Percentiles rank a stretch among this genome's conserved stretches.
Evolutionary conservation across 2,329 filamentous ascomycete species (phyloP).

Genomic region (Phaeomoniella chlamydospora): DNA sequence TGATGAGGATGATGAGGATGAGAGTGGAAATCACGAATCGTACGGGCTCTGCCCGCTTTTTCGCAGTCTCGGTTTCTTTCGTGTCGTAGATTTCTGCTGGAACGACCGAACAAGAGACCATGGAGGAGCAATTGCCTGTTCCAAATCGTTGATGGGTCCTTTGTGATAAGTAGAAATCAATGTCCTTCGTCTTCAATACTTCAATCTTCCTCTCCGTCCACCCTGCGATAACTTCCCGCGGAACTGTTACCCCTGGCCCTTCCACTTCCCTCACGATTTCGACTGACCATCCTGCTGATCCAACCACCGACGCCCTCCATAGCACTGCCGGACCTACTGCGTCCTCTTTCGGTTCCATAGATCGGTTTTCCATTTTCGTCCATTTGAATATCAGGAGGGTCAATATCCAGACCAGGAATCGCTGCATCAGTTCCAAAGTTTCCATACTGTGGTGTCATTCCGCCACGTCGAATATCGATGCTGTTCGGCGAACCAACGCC

Average conservation of each 20-base stretch:
- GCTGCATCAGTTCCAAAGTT: constrained; percentile 46
- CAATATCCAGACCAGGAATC: constrained; percentile 70
- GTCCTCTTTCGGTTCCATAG: constrained; percentile 16
- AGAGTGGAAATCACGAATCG: no score
- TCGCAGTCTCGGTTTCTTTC: no score
- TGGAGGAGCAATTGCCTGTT: no score
- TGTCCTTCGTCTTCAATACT: neutral
- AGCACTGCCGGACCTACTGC: constrained; percentile 12
- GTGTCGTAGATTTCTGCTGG: no score
- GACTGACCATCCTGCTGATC: constrained; percentile 49
- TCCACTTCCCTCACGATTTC: constrained; percentile 8
- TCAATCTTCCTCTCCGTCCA: constrained; percentile 12
- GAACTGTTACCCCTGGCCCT: constrained; percentile 3
- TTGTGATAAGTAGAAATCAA: no score
- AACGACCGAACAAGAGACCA: no score
- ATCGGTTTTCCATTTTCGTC: constrained; percentile 34
- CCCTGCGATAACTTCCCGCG: constrained; percentile 8
- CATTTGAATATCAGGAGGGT: constrained; percentile 52
- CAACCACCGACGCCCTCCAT: constrained; percentile 53
- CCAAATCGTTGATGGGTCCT: no score
- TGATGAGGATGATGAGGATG: no score
- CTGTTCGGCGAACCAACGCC: constrained; percentile 63
- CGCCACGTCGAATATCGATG: constrained; percentile 39
- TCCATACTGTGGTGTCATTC: constrained; percentile 8
- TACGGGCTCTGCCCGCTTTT: no score